phyloP scores from a whole-genome alignment of 352 stramenopile species.

The Pythium graminicola region DNA sequence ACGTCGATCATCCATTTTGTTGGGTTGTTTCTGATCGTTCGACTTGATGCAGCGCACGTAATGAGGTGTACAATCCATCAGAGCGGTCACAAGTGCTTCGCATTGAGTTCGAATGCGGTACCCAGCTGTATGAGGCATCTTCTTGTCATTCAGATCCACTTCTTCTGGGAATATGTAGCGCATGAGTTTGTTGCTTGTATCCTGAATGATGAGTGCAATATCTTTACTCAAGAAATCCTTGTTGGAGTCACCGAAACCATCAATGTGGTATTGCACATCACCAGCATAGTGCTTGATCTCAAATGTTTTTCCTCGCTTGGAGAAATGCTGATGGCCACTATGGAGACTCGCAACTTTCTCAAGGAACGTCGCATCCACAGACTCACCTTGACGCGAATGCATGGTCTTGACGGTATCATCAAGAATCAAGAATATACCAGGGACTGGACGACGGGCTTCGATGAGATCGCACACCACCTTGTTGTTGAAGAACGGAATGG shows the following conservation, averaged over 20 bases:
- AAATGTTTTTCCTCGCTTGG: constrained; percentile 80
- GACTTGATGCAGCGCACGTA: constrained; percentile 91
- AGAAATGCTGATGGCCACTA: constrained; percentile 62
- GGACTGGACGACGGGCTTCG: constrained; percentile 60
- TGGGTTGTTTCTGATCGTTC: constrained; percentile 82
- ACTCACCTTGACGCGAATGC: constrained; percentile 76
- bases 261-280: constrained; percentile 81
- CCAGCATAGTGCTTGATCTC: constrained; percentile 83
- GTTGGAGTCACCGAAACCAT: constrained; percentile 77
- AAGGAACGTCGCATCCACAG: constrained; percentile 71
- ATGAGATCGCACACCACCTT: constrained; percentile 87
- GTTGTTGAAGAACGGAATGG: constrained; percentile 93
- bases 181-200: constrained; percentile 82
- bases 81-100: constrained; percentile 73
- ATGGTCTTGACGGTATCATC: constrained; percentile 85
- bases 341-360: constrained; percentile 74
- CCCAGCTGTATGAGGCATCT: constrained; percentile 67
- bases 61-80: constrained; percentile 85
- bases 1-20: constrained; percentile 56
- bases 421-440: constrained; percentile 79
- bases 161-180: constrained; percentile 82
- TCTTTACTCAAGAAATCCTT: constrained; percentile 81
- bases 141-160: constrained; percentile 77
- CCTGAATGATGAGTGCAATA: constrained; percentile 70
- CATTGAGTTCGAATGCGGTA: constrained; percentile 86